phyloP scores from a whole-genome alignment of 1,139 yeast genomes.

The Chernovozyma sophiae-reginae region DNA sequence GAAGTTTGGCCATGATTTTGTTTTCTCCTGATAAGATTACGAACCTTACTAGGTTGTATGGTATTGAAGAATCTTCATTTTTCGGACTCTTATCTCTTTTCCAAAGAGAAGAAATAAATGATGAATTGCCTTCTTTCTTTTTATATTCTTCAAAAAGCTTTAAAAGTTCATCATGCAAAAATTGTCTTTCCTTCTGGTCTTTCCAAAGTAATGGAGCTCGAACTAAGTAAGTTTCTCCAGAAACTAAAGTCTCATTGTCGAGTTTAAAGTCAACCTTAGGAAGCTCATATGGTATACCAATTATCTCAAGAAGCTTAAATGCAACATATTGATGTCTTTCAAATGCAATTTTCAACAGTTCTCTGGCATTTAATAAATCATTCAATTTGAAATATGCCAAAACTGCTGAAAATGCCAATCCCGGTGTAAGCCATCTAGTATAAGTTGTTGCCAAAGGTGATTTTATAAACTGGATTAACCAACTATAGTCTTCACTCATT shows the following conservation, averaged over 20 bases:
- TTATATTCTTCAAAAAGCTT: conserved; percentile 23
- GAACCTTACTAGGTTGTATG: conserved; percentile 59
- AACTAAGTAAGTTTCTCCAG: conserved; percentile 50
- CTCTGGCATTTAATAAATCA: conserved; percentile 41
- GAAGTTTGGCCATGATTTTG: conserved; percentile 65
- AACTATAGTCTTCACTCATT: conserved; percentile 61
- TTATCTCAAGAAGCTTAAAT: conserved; percentile 40
- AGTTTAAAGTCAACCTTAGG: conserved; percentile 21
- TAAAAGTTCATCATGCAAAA: conserved; percentile 44
- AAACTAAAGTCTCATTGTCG: conserved; percentile 25
- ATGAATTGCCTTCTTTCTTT: background rate
- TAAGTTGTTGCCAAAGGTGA: conserved; percentile 58
- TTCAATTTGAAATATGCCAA: conserved; percentile 51
- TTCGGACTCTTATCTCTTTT: background rate
- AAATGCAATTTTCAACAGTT: conserved; percentile 48
- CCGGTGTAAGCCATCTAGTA: conserved; percentile 68
- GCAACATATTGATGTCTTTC: conserved; percentile 59
- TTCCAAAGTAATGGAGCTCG: conserved; percentile 51
- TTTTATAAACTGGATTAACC: conserved; percentile 50
- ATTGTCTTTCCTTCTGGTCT: conserved; percentile 39
- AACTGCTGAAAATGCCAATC: conserved; percentile 63
- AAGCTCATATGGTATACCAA: conserved; percentile 24
- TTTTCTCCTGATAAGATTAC: conserved; percentile 69
- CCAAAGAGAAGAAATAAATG: conserved; percentile 1
- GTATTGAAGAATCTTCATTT: conserved; percentile 25